Conservation (phyloP, 345 rosid genomes). For the Brassica rapa region DNA sequence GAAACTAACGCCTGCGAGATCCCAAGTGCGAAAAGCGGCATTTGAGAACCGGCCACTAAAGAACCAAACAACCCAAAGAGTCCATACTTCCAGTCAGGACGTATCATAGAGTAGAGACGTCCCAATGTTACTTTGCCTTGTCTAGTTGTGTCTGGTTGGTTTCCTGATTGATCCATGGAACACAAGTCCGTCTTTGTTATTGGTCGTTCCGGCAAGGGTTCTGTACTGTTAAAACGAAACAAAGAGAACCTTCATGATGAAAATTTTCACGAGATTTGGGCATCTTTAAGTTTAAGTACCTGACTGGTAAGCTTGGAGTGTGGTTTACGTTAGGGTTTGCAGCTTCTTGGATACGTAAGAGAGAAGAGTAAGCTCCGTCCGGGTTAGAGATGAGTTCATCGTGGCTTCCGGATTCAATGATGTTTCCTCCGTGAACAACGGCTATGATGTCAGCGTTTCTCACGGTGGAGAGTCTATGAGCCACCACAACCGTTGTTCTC, state of each 20-base stretch:
- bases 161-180: slow-evolving; percentile 57
- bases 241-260: not conserved
- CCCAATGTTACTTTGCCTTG: slow-evolving; percentile 49
- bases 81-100: slow-evolving; percentile 91
- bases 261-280: not conserved
- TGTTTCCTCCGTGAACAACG: slow-evolving; percentile 75
- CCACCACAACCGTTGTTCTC: slow-evolving; percentile 85
- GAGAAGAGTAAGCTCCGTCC: slow-evolving; percentile 64
- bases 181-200: slow-evolving; percentile 53
- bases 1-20: slow-evolving; percentile 90
- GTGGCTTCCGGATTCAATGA: slow-evolving; percentile 86
- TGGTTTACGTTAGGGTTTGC: slow-evolving; percentile 61
- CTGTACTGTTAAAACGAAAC: slow-evolving; percentile 10
- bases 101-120: slow-evolving; percentile 75
- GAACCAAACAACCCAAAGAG: slow-evolving; percentile 62
- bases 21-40: slow-evolving; percentile 97
- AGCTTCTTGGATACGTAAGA: slow-evolving; percentile 76
- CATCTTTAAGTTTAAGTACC: slow-evolving; percentile 37
- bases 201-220: slow-evolving; percentile 28
- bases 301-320: slow-evolving; percentile 51
- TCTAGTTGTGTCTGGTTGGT: slow-evolving; percentile 47
- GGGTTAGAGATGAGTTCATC: slow-evolving; percentile 78
- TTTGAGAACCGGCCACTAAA: slow-evolving; percentile 69
- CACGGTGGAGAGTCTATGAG: slow-evolving; percentile 88
- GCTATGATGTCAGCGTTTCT: slow-evolving; percentile 87